Evolutionary conservation across 2,329 filamentous ascomycete genomes (phyloP).

Genomic region (Metarhizium anisopliae): DNA sequence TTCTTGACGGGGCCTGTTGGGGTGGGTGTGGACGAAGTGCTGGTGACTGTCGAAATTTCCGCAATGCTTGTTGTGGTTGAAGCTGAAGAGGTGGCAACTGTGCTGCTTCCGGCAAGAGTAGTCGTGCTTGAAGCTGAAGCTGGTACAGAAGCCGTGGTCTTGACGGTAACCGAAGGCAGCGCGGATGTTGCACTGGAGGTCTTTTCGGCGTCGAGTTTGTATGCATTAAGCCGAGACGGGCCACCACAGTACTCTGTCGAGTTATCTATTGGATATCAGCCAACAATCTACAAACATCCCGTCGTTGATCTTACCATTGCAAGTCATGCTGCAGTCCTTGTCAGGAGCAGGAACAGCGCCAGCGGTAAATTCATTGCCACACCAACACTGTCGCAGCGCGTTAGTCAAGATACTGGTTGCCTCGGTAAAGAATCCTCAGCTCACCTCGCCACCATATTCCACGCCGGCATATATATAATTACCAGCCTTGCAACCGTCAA

Average conservation of each 20-base stretch:
- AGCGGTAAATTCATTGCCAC: constrained; percentile 19
- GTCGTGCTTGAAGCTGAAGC: not conserved
- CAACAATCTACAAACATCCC: not conserved
- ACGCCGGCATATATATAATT: constrained; percentile 24
- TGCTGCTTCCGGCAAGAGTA: too few relatives aligned
- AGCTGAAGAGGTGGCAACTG: not conserved
- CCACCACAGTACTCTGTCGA: constrained; percentile 28
- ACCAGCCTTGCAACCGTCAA: constrained; percentile 20
- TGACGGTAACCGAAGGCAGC: not conserved
- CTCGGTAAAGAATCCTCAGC: not conserved
- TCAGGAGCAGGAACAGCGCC: constrained; percentile 20
- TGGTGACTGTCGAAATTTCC: constrained; percentile 5
- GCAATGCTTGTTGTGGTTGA: constrained; percentile 14
- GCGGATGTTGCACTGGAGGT: constrained; percentile 13
- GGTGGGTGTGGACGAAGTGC: constrained; percentile 10
- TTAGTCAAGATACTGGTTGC: not conserved
- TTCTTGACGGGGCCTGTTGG: constrained; percentile 17
- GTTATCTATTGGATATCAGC: constrained; percentile 16
- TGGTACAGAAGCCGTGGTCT: constrained; percentile 13
- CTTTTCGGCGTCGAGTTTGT: constrained; percentile 15
- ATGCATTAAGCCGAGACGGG: constrained; percentile 24
- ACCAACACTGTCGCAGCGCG: constrained; percentile 22
- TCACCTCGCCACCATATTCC: constrained; percentile 29
- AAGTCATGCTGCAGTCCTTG: constrained; percentile 25
- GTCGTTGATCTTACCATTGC: constrained; percentile 15